A percentile compares a stretch with the other conserved stretches of the same genome.
These are phyloP conservation scores for Wallacemonas collosoma DNA, from an alignment of 208 protist species.

Conservation along the genomic window DNA sequence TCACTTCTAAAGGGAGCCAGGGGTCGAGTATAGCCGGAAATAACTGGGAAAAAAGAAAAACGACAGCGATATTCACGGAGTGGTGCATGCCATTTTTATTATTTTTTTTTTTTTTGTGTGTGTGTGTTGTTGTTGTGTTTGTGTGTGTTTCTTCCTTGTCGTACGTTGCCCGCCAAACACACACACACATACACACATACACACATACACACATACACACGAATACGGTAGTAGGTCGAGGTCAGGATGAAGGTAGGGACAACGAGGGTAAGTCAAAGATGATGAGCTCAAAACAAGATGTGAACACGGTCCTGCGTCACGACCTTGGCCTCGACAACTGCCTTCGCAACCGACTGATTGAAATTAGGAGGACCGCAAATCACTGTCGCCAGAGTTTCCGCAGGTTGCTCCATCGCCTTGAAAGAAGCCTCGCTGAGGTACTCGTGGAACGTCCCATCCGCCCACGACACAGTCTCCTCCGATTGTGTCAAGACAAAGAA, in stretches of 20 bases:
- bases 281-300: slow-evolving; percentile 27
- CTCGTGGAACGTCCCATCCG: background rate
- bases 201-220: background rate
- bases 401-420: slow-evolving; percentile 13
- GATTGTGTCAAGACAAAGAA: slow-evolving; percentile 14
- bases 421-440: slow-evolving; percentile 5
- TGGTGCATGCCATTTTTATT: too few species aligned
- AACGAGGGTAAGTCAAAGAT: background rate
- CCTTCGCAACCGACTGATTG: slow-evolving; percentile 25
- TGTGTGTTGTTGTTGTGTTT: too few species aligned
- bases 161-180: background rate
- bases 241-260: background rate
- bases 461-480: slow-evolving; percentile 14
- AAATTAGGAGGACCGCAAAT: slow-evolving; percentile 69
- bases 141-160: too few species aligned
- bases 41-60: too few species aligned
- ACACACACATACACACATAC: background rate
- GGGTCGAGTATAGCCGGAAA: too few species aligned
- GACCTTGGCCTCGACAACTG: slow-evolving; percentile 34
- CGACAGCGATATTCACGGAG: too few species aligned
- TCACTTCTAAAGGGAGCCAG: too few species aligned
- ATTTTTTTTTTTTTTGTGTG: too few species aligned
- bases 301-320: slow-evolving; percentile 40
- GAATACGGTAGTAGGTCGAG: background rate
- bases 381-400: slow-evolving; percentile 33